Evolutionary conservation across 148 eudicot genomes (phyloP).

Genomic region (Mesembryanthemum crystallinum): DNA sequence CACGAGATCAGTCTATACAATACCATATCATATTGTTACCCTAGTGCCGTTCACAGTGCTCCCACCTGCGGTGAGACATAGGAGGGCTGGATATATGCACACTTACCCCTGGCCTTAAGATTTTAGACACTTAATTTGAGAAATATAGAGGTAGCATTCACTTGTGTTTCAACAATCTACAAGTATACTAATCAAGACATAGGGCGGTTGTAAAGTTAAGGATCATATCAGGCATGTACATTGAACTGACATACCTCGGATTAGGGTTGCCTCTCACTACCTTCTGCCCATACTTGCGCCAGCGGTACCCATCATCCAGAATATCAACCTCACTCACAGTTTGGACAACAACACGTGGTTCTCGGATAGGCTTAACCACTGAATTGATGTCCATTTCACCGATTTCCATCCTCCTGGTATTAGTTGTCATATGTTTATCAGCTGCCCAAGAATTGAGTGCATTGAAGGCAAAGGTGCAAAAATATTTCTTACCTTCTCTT

Average conservation of each 20-base stretch:
- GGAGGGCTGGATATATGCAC: background rate
- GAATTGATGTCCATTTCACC: constrained; percentile 72
- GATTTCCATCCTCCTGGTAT: constrained; percentile 71
- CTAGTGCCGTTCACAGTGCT: background rate
- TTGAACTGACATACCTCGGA: constrained; percentile 59
- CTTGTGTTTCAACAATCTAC: background rate
- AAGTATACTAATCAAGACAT: background rate
- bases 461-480: background rate
- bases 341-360: constrained; percentile 94
- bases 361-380: constrained; percentile 88
- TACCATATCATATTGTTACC: background rate
- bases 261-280: constrained; percentile 97
- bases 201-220: background rate
- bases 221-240: background rate
- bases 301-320: constrained; percentile 93
- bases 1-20: background rate
- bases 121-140: background rate
- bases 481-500: constrained; percentile 57
- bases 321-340: constrained; percentile 95
- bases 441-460: constrained; percentile 3
- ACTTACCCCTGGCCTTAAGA: background rate
- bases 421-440: constrained; percentile 18
- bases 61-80: background rate
- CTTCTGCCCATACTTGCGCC: constrained; percentile 99
- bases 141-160: background rate